These are phyloP conservation scores for Lotus japonicus DNA, from an alignment of 306 rosid genomes.

Conservation along the genomic window DNA sequence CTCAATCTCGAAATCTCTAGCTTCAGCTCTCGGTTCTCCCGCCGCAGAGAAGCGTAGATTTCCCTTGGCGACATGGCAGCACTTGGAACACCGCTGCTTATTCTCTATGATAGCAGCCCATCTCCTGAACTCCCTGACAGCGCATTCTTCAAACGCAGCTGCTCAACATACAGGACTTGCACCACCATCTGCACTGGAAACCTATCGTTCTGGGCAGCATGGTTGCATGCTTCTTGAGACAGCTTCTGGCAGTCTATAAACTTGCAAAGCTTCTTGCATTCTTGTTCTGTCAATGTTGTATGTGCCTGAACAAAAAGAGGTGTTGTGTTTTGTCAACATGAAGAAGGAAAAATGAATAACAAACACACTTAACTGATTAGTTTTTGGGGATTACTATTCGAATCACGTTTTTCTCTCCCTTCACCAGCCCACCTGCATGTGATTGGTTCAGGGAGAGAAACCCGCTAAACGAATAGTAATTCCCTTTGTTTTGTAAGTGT, in stretches of 20 bases:
- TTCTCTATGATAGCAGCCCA: slow-evolving; percentile 54
- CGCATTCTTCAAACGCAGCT: slow-evolving; percentile 67
- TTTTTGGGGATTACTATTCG: no score
- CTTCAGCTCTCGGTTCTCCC: slow-evolving; percentile 84
- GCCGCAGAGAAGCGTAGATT: slow-evolving; percentile 74
- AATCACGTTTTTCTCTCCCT: no score
- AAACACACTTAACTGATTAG: background rate
- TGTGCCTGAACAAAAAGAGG: slow-evolving; percentile 48
- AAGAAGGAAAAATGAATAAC: background rate
- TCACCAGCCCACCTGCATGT: no score
- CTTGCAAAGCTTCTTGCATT: slow-evolving; percentile 72
- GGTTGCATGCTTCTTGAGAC: slow-evolving; percentile 89
- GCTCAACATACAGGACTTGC: slow-evolving; percentile 76
- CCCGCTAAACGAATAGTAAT: no score
- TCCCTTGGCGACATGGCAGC: slow-evolving; percentile 91
- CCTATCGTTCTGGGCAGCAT: slow-evolving; percentile 79
- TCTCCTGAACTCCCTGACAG: slow-evolving; percentile 61
- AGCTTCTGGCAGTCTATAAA: slow-evolving; percentile 76
- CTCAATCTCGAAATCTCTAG: slow-evolving; percentile 82
- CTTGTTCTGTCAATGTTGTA: slow-evolving; percentile 57
- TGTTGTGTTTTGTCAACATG: background rate
- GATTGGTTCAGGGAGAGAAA: no score
- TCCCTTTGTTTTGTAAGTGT: no score
- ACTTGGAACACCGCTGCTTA: slow-evolving; percentile 75
- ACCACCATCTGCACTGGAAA: slow-evolving; percentile 76